A percentile compares a stretch with the other conserved stretches of the same genome.
Evolutionary conservation across 2,329 filamentous ascomycete species (phyloP).

Genomic region (Chrysosporium keratinophilum): DNA sequence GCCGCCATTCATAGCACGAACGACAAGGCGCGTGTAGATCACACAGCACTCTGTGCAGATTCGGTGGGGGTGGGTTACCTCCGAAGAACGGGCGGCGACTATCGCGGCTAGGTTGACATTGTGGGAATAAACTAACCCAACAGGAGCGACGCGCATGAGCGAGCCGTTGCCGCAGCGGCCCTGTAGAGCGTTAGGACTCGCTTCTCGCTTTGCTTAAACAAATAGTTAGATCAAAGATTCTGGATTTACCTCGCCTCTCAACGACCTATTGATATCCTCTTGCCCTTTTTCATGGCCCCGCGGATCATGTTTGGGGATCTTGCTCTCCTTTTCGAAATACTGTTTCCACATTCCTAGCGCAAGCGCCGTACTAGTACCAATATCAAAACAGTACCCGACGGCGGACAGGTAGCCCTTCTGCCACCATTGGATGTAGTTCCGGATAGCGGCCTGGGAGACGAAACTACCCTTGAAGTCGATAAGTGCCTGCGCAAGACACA

Average conservation of each 20-base stretch:
- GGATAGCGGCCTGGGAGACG: slow-evolving; percentile 24
- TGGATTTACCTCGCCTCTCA: slow-evolving; percentile 16
- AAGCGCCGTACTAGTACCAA: slow-evolving; percentile 27
- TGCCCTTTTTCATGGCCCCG: slow-evolving; percentile 15
- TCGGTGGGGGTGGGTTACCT: slow-evolving; percentile 32
- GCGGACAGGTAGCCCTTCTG: slow-evolving; percentile 30
- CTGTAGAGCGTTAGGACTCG: not conserved
- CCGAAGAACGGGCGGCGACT: slow-evolving; percentile 22
- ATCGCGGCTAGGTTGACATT: slow-evolving; percentile 20
- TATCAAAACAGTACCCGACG: slow-evolving; percentile 30
- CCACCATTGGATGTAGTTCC: slow-evolving; percentile 32
- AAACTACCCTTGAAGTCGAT: slow-evolving; percentile 25
- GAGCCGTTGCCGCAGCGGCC: slow-evolving; percentile 33
- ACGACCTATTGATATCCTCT: slow-evolving; percentile 13
- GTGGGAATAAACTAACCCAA: slow-evolving; percentile 26
- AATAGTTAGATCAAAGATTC: no score
- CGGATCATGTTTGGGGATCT: not conserved
- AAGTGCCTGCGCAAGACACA: slow-evolving; percentile 35
- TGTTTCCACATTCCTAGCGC: slow-evolving; percentile 28
- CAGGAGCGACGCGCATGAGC: slow-evolving; percentile 35
- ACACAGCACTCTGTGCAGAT: slow-evolving; percentile 34
- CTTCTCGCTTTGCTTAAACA: no score
- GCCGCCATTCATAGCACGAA: slow-evolving; percentile 22
- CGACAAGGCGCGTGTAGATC: slow-evolving; percentile 29
- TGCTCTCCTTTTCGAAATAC: not conserved